Evolutionary conservation across 257 asterid genomes (phyloP), one percentile per base, ranked within the genome.

Genomic region (Vinca minor): DNA sequence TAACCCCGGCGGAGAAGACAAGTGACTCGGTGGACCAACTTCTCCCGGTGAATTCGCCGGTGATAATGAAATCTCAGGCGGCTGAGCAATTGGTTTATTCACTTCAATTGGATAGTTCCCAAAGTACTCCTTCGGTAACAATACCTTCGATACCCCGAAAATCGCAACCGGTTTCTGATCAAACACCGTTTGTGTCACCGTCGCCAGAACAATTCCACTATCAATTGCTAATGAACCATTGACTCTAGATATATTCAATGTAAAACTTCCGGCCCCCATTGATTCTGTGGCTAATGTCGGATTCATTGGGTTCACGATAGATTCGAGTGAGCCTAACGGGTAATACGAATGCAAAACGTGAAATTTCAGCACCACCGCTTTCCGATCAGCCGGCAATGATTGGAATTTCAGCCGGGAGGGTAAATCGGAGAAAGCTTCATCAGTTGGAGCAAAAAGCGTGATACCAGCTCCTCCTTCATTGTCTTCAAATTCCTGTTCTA

Each of bases 131-230:
- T 47, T 73, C 5, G 98, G 96, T 56, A 91, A 74, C 53, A 91
- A 71, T 0, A 91, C 98, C 46, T 64, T 76, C 0, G 95, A 91
- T 5, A 91, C 79, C 49, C 98, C 96, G 25, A 91, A 91, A 45
- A 91, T 88, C 0, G 96, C 88, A 17, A 91, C 92, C 13, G 98
- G 98, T 7, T 91, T 91, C 74, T 88, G 92, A 76, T 91, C 96
- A 69, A 86, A 83, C 50, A 88, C 94, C 44, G 96, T 91, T 28
- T 85, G 96, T 0, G 98, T 88, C 5, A 91, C 86, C 23, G 87
- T 79, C 0, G 96, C 98, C 73, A 53, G 75, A 7, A 85, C 85
- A 41, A 88, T 69, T 4, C 98, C 98, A 18, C 90, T 86, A 45
- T 82, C 86, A 50, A 91, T 91, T 20, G 82, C 82, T 18, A 91